These are phyloP conservation scores for Plantago elongata DNA, from an alignment of 257 asterid genomes.

Conservation along the genomic window DNA sequence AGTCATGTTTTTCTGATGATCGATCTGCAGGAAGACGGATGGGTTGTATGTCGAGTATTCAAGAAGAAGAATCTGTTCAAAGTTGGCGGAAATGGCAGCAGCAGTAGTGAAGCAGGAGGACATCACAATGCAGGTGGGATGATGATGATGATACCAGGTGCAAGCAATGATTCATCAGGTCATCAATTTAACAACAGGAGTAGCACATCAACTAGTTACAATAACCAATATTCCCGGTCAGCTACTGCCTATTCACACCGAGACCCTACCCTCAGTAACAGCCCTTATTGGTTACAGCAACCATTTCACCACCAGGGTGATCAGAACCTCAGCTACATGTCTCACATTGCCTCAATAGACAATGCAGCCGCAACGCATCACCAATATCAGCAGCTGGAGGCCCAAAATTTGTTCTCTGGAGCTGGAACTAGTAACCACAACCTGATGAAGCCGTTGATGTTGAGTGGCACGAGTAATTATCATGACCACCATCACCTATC, in stretches of 20 bases:
- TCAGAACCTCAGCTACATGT: constrained; percentile 23
- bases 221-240: constrained; percentile 17
- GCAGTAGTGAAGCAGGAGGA: constrained; percentile 26
- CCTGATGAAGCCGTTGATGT: constrained; percentile 30
- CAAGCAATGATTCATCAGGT: background rate
- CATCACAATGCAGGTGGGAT: constrained; percentile 8
- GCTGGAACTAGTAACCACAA: constrained; percentile 13
- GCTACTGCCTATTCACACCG: constrained; percentile 3
- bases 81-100: constrained; percentile 28
- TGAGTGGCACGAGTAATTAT: constrained; percentile 4
- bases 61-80: constrained; percentile 81
- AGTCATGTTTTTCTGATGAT: background rate
- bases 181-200: constrained; percentile 25
- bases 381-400: constrained; percentile 37
- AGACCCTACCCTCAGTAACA: constrained; percentile 2
- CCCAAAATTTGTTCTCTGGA: constrained; percentile 38
- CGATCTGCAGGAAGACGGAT: constrained; percentile 66
- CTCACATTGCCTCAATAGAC: constrained; percentile 29
- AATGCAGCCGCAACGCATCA: constrained; percentile 20
- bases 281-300: constrained; percentile 7
- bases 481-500: constrained; percentile 27
- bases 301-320: constrained; percentile 8
- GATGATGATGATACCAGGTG: constrained; percentile 13
- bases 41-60: constrained; percentile 94
- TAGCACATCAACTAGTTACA: constrained; percentile 16